These are phyloP conservation scores for Luzula sylvatica DNA, from an alignment of 176 grass and related monocot species.

Conservation along the genomic window DNA sequence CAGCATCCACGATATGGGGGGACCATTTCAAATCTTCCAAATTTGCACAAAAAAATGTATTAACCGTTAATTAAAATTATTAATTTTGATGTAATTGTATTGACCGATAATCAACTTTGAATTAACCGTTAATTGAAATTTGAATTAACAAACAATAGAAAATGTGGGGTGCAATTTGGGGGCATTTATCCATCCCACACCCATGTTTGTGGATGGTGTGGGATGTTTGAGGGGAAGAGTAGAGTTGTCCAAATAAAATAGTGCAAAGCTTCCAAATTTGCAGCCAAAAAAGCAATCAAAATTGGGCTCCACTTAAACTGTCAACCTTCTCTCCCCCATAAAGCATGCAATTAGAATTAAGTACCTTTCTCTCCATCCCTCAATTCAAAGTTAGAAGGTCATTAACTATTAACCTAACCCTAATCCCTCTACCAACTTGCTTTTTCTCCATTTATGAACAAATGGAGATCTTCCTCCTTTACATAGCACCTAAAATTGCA, in stretches of 20 bases:
- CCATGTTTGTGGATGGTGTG: too few relatives aligned
- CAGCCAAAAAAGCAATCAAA: slow-evolving; percentile 17
- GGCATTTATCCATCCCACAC: too few relatives aligned
- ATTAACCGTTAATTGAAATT: too few relatives aligned
- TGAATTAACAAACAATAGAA: too few relatives aligned
- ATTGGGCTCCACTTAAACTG: slow-evolving; percentile 8
- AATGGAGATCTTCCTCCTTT: neutral
- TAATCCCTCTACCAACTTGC: neutral
- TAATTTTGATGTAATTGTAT: too few relatives aligned
- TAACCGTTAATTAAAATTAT: neutral
- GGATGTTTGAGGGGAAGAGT: too few relatives aligned
- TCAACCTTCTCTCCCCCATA: slow-evolving; percentile 5
- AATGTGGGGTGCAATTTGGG: too few relatives aligned
- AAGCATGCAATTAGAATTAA: slow-evolving; percentile 19
- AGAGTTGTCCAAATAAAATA: neutral
- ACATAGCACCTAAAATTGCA: too few relatives aligned
- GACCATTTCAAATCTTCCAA: too few relatives aligned
- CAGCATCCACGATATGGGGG: too few relatives aligned
- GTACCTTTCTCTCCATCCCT: neutral
- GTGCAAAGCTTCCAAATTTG: neutral
- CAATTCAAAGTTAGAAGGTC: neutral
- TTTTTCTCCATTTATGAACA: neutral
- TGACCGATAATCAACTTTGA: too few relatives aligned
- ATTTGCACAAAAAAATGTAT: too few relatives aligned
- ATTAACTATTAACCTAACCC: slow-evolving; percentile 20